phyloP scores from a whole-genome alignment of 2,329 filamentous ascomycete genomes.

The Fusarium avenaceum region DNA sequence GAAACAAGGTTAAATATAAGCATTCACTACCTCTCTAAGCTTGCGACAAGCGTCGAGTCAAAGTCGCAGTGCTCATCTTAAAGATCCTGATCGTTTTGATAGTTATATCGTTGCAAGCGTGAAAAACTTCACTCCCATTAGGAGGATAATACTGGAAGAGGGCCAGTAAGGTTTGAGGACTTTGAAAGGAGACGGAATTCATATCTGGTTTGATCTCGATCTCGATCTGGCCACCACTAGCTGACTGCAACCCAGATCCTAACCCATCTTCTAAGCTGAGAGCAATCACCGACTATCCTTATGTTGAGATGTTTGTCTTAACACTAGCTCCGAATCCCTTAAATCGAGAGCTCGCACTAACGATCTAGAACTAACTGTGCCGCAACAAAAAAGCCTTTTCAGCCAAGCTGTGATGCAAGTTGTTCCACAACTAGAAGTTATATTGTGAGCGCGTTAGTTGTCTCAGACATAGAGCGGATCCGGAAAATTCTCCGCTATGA shows the following conservation, averaged over 20 bases:
- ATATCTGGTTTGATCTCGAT: not conserved
- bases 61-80: not conserved
- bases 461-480: not conserved
- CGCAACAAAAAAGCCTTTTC: not conserved
- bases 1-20: not conserved
- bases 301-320: not conserved
- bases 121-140: not conserved
- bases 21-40: not conserved
- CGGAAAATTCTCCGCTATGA: not conserved
- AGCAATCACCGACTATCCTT: rapidly evolving
- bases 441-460: not conserved
- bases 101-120: not conserved
- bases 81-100: not conserved
- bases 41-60: not conserved
- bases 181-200: not conserved
- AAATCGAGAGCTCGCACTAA: not conserved
- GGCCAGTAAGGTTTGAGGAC: not conserved
- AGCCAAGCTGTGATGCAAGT: conserved; percentile 3
- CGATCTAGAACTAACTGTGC: not conserved
- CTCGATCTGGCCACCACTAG: not conserved
- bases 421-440: not conserved
- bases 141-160: not conserved
- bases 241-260: not conserved
- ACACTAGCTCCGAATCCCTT: not conserved
- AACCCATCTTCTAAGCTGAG: not conserved